Percentiles rank a stretch among this genome's conserved stretches.
Evolutionary conservation across 192 early-diverging fungal genomes (phyloP).

Genomic region (Endogone sp.): DNA sequence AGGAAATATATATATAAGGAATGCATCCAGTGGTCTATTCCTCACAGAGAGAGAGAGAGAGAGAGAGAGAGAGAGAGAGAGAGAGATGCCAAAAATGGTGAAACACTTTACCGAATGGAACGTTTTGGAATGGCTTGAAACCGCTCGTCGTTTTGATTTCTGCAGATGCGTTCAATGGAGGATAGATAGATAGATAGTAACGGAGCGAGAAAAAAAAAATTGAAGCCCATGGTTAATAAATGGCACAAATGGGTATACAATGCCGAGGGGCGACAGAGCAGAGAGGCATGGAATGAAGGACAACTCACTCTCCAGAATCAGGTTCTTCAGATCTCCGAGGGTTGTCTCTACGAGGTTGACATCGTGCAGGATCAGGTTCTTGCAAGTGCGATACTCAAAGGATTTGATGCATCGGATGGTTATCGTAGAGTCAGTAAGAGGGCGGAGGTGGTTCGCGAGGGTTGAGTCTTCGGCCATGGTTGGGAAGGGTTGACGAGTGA

Average conservation of each 20-base stretch:
- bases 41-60: too few species aligned
- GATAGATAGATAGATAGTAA: not conserved
- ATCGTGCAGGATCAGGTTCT: constrained; percentile 75
- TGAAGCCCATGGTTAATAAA: too few species aligned
- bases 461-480: not conserved
- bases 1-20: too few species aligned
- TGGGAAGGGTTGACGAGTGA: not conserved
- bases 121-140: constrained; percentile 65
- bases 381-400: constrained; percentile 85
- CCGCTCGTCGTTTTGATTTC: constrained; percentile 57
- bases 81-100: too few species aligned
- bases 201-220: constrained; percentile 5
- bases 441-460: constrained; percentile 40
- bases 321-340: constrained; percentile 53
- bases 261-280: not conserved
- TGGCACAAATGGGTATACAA: not conserved
- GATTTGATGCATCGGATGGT: constrained; percentile 87
- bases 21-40: too few species aligned
- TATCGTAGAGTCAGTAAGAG: constrained; percentile 53
- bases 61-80: too few species aligned
- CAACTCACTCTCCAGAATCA: constrained; percentile 52
- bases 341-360: constrained; percentile 66
- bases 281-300: not conserved
- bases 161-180: constrained; percentile 15
- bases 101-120: constrained; percentile 54